phyloP scores from a whole-genome alignment of 768 basidiomycete genomes.

The Hemileccinum impolitum region DNA sequence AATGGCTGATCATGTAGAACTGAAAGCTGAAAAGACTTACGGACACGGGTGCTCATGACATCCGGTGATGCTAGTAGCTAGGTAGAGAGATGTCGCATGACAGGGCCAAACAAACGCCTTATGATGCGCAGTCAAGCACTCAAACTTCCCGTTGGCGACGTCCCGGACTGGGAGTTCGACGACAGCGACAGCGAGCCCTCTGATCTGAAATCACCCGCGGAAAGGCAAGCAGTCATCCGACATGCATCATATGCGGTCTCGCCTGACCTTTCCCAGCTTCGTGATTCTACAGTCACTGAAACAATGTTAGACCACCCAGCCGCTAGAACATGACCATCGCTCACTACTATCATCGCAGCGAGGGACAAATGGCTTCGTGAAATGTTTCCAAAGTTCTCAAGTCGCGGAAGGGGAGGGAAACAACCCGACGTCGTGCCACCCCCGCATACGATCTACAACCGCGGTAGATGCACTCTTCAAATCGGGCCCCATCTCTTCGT shows the following conservation, averaged over 20 bases:
- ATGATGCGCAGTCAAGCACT: slow-evolving; percentile 28
- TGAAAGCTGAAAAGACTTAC: slow-evolving; percentile 44
- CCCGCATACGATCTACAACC: slow-evolving; percentile 60
- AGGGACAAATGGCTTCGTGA: slow-evolving; percentile 65
- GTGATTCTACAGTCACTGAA: slow-evolving; percentile 64
- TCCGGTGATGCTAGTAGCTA: background rate
- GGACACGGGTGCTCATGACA: slow-evolving; percentile 49
- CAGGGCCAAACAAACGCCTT: slow-evolving; percentile 25
- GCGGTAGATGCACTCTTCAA: slow-evolving; percentile 66
- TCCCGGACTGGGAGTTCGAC: slow-evolving; percentile 59
- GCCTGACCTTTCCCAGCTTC: slow-evolving; percentile 39
- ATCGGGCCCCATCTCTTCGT: slow-evolving; percentile 75
- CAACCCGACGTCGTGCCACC: slow-evolving; percentile 51
- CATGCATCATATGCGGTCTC: background rate
- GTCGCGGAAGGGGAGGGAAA: slow-evolving; percentile 58
- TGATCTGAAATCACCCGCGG: slow-evolving; percentile 45
- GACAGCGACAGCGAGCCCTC: slow-evolving; percentile 39
- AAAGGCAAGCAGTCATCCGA: slow-evolving; percentile 47
- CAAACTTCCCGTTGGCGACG: slow-evolving; percentile 53
- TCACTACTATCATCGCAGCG: slow-evolving; percentile 40
- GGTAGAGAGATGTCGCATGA: slow-evolving; percentile 17
- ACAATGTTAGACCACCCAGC: slow-evolving; percentile 49
- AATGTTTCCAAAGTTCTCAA: slow-evolving; percentile 70
- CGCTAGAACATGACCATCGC: slow-evolving; percentile 12
- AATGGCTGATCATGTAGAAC: background rate